Conservation (phyloP, 768 basidiomycete species). For the Sutorius australiensis region DNA sequence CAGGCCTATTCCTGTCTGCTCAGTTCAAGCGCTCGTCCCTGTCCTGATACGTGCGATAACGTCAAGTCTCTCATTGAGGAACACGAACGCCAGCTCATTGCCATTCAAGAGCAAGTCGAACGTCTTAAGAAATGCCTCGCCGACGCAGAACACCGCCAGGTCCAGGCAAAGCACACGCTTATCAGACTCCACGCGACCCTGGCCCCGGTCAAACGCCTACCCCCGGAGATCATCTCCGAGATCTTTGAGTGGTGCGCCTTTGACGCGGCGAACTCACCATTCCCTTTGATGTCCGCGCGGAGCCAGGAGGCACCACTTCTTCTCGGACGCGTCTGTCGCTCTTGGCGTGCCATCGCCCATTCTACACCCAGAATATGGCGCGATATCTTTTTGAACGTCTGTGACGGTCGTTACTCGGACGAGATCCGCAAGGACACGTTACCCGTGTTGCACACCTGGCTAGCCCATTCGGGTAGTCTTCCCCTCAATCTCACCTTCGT, state of each 20-base stretch:
- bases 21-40: conserved; percentile 17
- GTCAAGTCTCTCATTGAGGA: conserved; percentile 16
- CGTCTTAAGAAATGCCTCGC: conserved; percentile 7
- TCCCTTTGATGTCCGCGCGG: neutral
- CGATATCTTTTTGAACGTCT: conserved; percentile 18
- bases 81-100: conserved; percentile 14
- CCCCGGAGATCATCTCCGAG: conserved; percentile 24
- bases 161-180: conserved; percentile 4
- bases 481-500: conserved; percentile 17
- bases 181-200: conserved; percentile 13
- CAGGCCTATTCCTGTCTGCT: conserved; percentile 5
- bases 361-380: conserved; percentile 29
- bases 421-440: conserved; percentile 18
- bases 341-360: conserved; percentile 24
- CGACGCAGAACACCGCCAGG: conserved; percentile 11
- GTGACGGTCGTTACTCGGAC: conserved; percentile 19
- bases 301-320: conserved; percentile 21
- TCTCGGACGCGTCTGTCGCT: conserved; percentile 29
- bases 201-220: conserved; percentile 24
- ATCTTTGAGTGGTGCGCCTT: conserved; percentile 24
- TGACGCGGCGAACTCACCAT: neutral
- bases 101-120: conserved; percentile 8
- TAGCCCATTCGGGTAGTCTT: conserved; percentile 20
- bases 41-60: neutral
- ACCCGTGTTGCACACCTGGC: conserved; percentile 19